Conservation (phyloP, 306 rosid genomes). For the Sesbania bispinosa region DNA sequence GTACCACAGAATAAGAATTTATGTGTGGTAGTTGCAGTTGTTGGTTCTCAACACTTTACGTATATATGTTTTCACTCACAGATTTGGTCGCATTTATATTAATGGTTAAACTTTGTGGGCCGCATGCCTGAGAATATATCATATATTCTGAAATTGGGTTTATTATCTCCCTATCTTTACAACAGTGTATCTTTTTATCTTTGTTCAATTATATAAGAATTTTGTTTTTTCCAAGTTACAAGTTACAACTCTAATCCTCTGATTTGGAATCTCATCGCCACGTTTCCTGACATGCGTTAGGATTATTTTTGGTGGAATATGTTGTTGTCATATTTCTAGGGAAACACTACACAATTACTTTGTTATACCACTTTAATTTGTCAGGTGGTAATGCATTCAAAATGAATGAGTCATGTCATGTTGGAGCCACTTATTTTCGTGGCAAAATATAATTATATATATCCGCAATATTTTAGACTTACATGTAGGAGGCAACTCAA, state of each 20-base stretch:
- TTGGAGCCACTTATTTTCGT: background rate
- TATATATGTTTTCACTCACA: conserved; percentile 25
- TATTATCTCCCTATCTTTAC: background rate
- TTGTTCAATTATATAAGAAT: background rate
- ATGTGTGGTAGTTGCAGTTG: conserved; percentile 16
- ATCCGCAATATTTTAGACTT: background rate
- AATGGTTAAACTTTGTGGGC: conserved; percentile 11
- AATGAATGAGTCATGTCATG: background rate
- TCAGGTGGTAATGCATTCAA: no score
- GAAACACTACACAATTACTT: conserved; percentile 27
- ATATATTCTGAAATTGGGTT: background rate
- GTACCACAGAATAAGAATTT: conserved; percentile 30
- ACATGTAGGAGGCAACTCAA: background rate
- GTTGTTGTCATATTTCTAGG: conserved; percentile 7
- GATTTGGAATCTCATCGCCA: conserved; percentile 16
- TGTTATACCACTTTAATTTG: no score
- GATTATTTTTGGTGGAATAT: conserved; percentile 9
- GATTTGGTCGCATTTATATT: conserved; percentile 12
- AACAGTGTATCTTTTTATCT: background rate
- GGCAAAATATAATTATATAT: background rate
- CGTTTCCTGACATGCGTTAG: conserved; percentile 3
- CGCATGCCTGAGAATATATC: conserved; percentile 1
- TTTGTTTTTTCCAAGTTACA: background rate
- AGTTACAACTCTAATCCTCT: background rate
- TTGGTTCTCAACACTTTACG: conserved; percentile 33